Percentiles rank a stretch among this genome's conserved stretches.
These are phyloP conservation scores for Lentinula lateritia DNA, from an alignment of 768 basidiomycete species.

Conservation along the genomic window DNA sequence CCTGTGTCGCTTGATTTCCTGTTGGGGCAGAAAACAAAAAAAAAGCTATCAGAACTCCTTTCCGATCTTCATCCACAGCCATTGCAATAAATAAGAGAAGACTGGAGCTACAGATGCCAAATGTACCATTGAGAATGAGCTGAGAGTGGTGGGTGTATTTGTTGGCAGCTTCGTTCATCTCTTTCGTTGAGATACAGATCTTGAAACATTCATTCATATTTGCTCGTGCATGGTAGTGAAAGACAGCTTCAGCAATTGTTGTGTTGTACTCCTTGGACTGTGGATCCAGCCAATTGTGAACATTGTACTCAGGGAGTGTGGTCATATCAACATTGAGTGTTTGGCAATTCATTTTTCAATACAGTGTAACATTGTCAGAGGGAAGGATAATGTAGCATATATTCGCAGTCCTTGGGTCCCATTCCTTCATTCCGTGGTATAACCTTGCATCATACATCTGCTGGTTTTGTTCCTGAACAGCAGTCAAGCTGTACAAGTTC, in stretches of 20 bases:
- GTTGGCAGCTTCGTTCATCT: conserved; percentile 18
- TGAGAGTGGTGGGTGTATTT: conserved; percentile 15
- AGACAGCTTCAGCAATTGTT: conserved; percentile 11
- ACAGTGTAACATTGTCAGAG: conserved; percentile 16
- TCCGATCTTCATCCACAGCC: conserved; percentile 19
- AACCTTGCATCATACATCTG: conserved; percentile 1
- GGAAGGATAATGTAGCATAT: conserved; percentile 13
- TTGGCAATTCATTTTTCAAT: conserved; percentile 5
- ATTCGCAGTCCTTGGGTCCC: conserved; percentile 6
- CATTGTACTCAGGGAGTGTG: conserved; percentile 9
- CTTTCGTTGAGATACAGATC: conserved; percentile 24
- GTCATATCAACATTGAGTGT: neutral
- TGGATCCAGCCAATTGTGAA: conserved; percentile 12
- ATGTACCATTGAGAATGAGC: conserved; percentile 17
- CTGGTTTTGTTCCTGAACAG: conserved; percentile 12
- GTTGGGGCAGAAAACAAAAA: conserved; percentile 28
- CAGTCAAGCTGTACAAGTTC: neutral
- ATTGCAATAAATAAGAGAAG: conserved; percentile 27
- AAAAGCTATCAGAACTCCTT: conserved; percentile 26
- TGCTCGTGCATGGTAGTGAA: conserved; percentile 19
- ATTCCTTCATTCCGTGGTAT: conserved; percentile 3
- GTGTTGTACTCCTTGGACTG: neutral
- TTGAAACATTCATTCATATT: conserved; percentile 18
- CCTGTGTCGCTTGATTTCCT: conserved; percentile 17
- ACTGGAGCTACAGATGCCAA: conserved; percentile 14